Evolutionary conservation across 1,284 basidiomycete genomes (phyloP).

Genomic region (Malassezia brasiliensis): DNA sequence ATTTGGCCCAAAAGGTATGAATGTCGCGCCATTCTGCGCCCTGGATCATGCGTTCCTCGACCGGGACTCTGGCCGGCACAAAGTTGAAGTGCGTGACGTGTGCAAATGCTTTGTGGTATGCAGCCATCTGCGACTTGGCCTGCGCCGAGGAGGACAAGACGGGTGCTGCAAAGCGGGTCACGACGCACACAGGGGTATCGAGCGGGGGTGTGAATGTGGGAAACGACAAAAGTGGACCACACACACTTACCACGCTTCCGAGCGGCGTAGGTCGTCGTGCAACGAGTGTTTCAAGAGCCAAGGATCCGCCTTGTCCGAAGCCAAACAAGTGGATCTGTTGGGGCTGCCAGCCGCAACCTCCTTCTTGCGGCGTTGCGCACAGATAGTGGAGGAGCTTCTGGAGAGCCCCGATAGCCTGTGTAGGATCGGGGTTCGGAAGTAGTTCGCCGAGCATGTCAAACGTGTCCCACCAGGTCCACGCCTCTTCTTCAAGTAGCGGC

Average conservation of each 20-base stretch:
- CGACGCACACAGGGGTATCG: constrained; percentile 2
- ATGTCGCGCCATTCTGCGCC: constrained; percentile 27
- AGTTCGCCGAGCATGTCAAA: constrained; percentile 67
- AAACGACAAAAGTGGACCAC: constrained; percentile 22
- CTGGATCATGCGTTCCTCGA: constrained; percentile 6
- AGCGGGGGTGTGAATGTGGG: constrained; percentile 13
- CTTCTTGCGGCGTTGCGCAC: constrained; percentile 43
- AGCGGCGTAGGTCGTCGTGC: constrained; percentile 51
- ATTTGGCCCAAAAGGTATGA: constrained; percentile 25
- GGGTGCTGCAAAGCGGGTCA: background rate
- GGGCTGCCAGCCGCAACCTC: constrained; percentile 58
- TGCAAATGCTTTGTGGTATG: constrained; percentile 1
- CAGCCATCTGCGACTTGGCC: background rate
- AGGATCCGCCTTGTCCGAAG: constrained; percentile 76
- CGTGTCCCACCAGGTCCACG: constrained; percentile 69
- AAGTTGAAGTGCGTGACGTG: constrained; percentile 9
- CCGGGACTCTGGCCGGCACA: background rate
- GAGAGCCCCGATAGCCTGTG: constrained; percentile 58
- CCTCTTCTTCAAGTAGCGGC: constrained; percentile 60
- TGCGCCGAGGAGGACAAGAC: background rate
- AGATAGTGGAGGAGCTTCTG: constrained; percentile 57
- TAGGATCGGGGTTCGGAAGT: constrained; percentile 59
- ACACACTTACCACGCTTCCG: constrained; percentile 23
- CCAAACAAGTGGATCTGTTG: constrained; percentile 72
- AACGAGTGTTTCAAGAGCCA: constrained; percentile 61